Base-by-base conservation (phyloP, 116 monocot species). In the Zostera marina region DNA sequence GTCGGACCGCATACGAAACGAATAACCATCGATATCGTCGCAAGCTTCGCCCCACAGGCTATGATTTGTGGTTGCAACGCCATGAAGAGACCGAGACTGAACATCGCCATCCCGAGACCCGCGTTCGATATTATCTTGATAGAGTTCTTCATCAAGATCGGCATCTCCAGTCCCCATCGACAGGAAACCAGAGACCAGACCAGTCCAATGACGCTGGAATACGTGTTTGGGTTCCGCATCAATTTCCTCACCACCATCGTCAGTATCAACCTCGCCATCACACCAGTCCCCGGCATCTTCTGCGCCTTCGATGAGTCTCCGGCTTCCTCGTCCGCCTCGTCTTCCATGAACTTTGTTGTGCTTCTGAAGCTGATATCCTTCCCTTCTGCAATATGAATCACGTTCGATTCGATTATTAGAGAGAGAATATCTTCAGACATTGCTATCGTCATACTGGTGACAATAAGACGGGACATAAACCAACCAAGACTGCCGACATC, bases 101-200 rank as follows among this genome's bases (percentile, higher is more conserved):
- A 75, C 75, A 79, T 79, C 23, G 79, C 79, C 79, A 79, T 79
- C 21, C 79, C 79, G 42, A 79, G 79, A 9, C 79, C 79, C 11
- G 80, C 80, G 54, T 80, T 76, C 13, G 80, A 72, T 24, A 80
- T 80, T 25, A 80, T 80, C 57, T 63, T 76, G 47, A 80, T 73
- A 0, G 80, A 80, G 42, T 76, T 53, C 62, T 53, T 53, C 58
- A 76, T 43, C 44, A 80, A 16, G 7, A 8, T 65, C 13, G 80
- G 80, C 80, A 76, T 72, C 25, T 13, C 58, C 4, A 80, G 44
- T 0, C 23, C 72, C 76, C 76, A 80, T 59, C 80, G 76, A 46
- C 49, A 76, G n/a, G 76, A 70, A 19, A 81, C 46, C n/a, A 81
- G 59, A 23, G 81, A 81, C 81, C 81, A 81, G 7, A 76, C 44